Evolutionary conservation across 2,329 filamentous ascomycete species (phyloP), one percentile per base, ranked within the genome.

Genomic region (Claviceps sp.): DNA sequence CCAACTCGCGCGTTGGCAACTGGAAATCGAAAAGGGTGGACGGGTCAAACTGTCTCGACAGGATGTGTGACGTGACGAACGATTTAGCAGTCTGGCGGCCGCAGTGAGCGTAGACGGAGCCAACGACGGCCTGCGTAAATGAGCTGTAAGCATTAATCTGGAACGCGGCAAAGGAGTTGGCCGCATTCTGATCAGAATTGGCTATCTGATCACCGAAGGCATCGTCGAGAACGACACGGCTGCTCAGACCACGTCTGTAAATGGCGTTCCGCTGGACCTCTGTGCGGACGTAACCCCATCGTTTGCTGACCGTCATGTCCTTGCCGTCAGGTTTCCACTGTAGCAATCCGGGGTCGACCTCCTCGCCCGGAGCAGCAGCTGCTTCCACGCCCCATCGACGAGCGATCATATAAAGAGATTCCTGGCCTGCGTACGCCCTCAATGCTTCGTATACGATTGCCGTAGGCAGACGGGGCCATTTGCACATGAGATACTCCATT

Each of bases 331-430:
- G 70, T 69, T 71, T 71, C 74, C 89, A 95, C 65, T 97, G 93
- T 55, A 98, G 74, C 51, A 95, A 74, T 5, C 91, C 93, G 0
- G 90, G 84, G 65, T 98, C 93, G 52, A 97, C 90, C 70, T 97
- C 91, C 54, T 81, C 81, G 49, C 91, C 93, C 0, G 93, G 93
- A 19, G 82, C 84, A 11, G 86, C 87, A n/a, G 88, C 91, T 44
- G 76, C 71, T 66, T 97, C 91, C 16, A 97, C 82, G 70, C 93
- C 93, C 93, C 93, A 98, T 70, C 93, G 86, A 56, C 77, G 74
- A 16, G 87, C 81, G 58, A 97, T 78, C 19, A 82, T 74, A 50
- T 83, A 73, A 47, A 97, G 76, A 1, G 90, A 82, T 58, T 82
- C 80, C 5, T 81, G 77, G 4, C 93, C 93, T 47, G 84, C 78